Evolutionary conservation across 768 basidiomycete species (phyloP), one percentile per base, ranked within the genome.

Genomic region (Pleurotus cornucopiae): DNA sequence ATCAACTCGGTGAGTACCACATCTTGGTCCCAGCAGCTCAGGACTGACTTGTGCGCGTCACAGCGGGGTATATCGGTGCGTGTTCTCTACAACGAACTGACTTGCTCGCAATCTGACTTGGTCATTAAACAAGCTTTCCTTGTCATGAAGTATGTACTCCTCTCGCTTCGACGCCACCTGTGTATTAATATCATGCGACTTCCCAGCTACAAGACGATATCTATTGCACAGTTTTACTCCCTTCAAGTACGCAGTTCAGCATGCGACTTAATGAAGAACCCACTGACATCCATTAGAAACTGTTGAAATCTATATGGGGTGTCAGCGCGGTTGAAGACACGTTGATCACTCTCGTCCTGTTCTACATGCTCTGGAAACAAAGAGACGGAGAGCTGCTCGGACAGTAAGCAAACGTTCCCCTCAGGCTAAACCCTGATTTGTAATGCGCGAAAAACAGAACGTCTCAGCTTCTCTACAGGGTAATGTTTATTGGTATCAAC

Each of bases 401-500:
- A n/a, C 51, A 53, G 51, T 47, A 34, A 49, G 57, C n/a, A 30
- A 43, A 39, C 30, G 7, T 34, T 34, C 3, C 30, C 2, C 30
- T 9, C 30, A 11, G 30, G 30, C 30, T 34, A 34, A 34, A 34
- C 30, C 30, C 30, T 34, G 30, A 34, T 34, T 25, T 34, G 9
- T 34, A 34, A 34, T 34, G 9, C 30, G 30, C 9, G 9, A 11
- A 34, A 34, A 11, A 23, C 54, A 56, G 25, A 49, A 55, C 41
- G 48, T 62, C 51, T 41, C 51, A 53, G 26, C 51, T 39, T 30
- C 16, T 21, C n/a, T 53, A 26, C 51, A 70, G 71, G 5, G 59
- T 68, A 25, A 66, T 69, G 23, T 63, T 69, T 52, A 67, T 73
- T 34, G 68, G 62, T 64, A 56, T 55, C 54, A 55, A 55, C 26